Evolutionary conservation across 2,329 filamentous ascomycete species (phyloP).

Genomic region (Colletotrichum sp.): DNA sequence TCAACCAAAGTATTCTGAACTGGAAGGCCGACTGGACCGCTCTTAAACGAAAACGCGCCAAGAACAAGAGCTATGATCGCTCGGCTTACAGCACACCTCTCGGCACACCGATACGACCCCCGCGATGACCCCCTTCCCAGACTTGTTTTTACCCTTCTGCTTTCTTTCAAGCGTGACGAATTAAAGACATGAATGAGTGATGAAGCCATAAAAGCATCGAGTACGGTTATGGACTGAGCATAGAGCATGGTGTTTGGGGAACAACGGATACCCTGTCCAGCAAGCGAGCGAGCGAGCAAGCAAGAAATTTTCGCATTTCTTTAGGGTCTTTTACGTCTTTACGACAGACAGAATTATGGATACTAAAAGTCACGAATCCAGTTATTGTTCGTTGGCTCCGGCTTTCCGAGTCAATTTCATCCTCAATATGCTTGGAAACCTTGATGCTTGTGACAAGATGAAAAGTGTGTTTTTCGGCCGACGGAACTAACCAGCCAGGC

Average conservation of each 20-base stretch:
- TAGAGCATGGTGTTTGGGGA: constrained; percentile 19
- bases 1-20: constrained; percentile 62
- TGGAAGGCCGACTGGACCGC: constrained; percentile 67
- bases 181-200: constrained; percentile 20
- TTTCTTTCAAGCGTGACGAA: constrained; percentile 17
- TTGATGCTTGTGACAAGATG: neutral
- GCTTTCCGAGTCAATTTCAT: neutral
- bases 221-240: constrained; percentile 20
- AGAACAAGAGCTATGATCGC: constrained; percentile 18
- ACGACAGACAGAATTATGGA: neutral
- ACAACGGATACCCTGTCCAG: constrained; percentile 17
- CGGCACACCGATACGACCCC: constrained; percentile 14
- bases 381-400: neutral
- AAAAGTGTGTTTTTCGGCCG: neutral
- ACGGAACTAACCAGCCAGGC: neutral
- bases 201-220: constrained; percentile 18
- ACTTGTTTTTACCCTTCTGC: constrained; percentile 10
- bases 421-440: neutral
- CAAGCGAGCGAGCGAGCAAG: neutral
- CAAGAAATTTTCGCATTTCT: constrained; percentile 10
- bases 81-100: constrained; percentile 17
- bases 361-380: constrained; percentile 6
- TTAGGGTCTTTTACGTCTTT: constrained; percentile 3
- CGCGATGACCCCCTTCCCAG: constrained; percentile 8
- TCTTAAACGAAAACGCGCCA: constrained; percentile 51